phyloP scores from a whole-genome alignment of 1,284 basidiomycete genomes.

The Cryptococcus neoformans region DNA sequence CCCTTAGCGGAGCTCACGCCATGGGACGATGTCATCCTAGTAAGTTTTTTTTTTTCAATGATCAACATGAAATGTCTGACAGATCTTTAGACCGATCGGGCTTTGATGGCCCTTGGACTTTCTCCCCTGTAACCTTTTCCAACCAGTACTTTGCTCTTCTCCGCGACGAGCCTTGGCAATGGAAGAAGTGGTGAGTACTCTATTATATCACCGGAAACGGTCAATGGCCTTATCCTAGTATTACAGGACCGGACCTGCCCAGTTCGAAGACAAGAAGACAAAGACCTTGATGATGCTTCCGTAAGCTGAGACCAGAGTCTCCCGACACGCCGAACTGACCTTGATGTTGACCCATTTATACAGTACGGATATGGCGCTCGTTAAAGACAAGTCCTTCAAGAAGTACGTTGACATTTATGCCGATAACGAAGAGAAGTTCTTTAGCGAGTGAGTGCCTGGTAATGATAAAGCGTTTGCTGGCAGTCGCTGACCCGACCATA shows the following conservation, averaged over 20 bases:
- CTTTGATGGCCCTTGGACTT: constrained; percentile 69
- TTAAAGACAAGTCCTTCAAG: constrained; percentile 84
- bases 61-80: neutral
- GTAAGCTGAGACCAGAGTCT: constrained; percentile 49
- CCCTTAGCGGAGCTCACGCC: constrained; percentile 90
- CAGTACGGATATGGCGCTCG: constrained; percentile 72
- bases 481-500: constrained; percentile 33
- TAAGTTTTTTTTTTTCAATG: constrained; percentile 28
- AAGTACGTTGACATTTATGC: constrained; percentile 81
- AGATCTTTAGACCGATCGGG: constrained; percentile 60
- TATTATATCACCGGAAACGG: neutral
- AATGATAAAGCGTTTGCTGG: constrained; percentile 58
- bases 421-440: constrained; percentile 75
- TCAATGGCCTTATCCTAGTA: neutral
- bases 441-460: constrained; percentile 70
- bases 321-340: neutral
- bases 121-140: constrained; percentile 57
- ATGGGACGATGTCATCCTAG: constrained; percentile 89
- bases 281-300: constrained; percentile 92
- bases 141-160: constrained; percentile 87
- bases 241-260: constrained; percentile 82
- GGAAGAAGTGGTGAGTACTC: constrained; percentile 53
- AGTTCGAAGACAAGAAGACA: constrained; percentile 90
- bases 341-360: neutral
- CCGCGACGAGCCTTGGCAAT: constrained; percentile 71